Evolutionary conservation across 345 rosid species (phyloP), one percentile per base, ranked within the genome.

Genomic region (Pugionium cornutum): DNA sequence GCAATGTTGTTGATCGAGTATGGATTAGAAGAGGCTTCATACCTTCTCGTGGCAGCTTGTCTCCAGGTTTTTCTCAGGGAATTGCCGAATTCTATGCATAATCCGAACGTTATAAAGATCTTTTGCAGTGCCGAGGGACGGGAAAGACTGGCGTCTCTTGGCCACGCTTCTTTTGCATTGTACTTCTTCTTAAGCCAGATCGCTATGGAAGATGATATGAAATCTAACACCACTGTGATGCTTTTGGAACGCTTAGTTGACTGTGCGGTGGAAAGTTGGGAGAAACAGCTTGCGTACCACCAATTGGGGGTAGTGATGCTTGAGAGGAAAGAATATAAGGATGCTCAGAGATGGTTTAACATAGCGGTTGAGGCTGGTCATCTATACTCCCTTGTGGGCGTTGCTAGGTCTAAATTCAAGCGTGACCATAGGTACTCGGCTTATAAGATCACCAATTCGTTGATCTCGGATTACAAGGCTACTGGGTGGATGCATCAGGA

Each of bases 401-500:
- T 83, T n/a, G 98, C 98, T 6, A 83, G 98, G 85, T 80, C 92
- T 47, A 92, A 85, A 74, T 89, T 76, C 72, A 86, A 83, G 75
- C 90, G 92, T 4, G 96, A 92, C 29, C 97, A 92, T 79, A 92
- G 82, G 68, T 89, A 86, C 76, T 71, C 89, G 27, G 96, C 98
- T 9, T 89, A 88, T 78, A 89, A 92, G 79, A 53, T 86, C 72
- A 80, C 86, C 83, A 85, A 77, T 58, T 83, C 92, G 3, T 69
- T 92, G 61, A 76, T 84, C 34, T 82, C 86, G 2, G 83, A 77
- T 67, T 39, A 83, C 73, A 77, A 64, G 6, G 88, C 89, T n/a
- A 76, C 81, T 5, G 97, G 95, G 7, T 92, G 98, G 98, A 82
- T 92, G 89, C 80, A 86, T 75, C 97, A 89, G 74, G 95, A 92